Base-by-base conservation (phyloP, 2,329 filamentous ascomycete species). In the Sphaerulina musiva region DNA sequence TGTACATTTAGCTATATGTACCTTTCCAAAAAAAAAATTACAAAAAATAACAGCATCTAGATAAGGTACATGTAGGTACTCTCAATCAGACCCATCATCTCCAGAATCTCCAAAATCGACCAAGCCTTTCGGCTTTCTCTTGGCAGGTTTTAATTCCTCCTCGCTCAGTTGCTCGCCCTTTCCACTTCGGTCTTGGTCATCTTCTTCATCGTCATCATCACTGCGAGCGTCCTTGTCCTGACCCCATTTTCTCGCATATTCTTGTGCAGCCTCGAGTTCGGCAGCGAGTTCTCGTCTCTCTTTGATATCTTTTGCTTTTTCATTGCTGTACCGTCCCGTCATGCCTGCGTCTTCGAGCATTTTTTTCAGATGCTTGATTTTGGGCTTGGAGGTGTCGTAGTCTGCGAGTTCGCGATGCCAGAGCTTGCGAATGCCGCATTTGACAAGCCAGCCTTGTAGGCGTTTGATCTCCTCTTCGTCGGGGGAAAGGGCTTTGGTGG, bases 381-480 rank as follows among this genome's bases (percentile, higher is more conserved):
- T 96, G 47, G 82, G 88, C 57, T 83, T 86, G 3, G 79, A 68
- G 23, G 91, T 87, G 52, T 84, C 80, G 64, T 81, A 90, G 51
- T 83, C 76, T 69, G 88, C 88, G 29, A 98, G 78, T 71, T 96
- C 89, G 59, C 86, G 83, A 47, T 80, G 81, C 92, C 93, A 98
- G 57, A 96, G 81, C 69, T 96, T 97, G 50, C 89, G 86, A 52
- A 96, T 82, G 31, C 92, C 92, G 66, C 92, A 98, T 71, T 96
- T 95, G 44, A 85, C 74, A 6, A 98, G 80, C 71, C 92, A 89
- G 7, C 83, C 81, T 72, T 97, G 92, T 3, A 97, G 77, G 46
- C 84, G 86, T 71, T 95, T 97, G 68, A 96, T 86, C 69, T 95
- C 87, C 3, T 81, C 83, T 55, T 89, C 82, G 56, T 90, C 80